A percentile compares a stretch with the other conserved stretches of the same genome.
phyloP scores from a whole-genome alignment of 2,329 filamentous ascomycete genomes.

The Colletotrichum sojae region DNA sequence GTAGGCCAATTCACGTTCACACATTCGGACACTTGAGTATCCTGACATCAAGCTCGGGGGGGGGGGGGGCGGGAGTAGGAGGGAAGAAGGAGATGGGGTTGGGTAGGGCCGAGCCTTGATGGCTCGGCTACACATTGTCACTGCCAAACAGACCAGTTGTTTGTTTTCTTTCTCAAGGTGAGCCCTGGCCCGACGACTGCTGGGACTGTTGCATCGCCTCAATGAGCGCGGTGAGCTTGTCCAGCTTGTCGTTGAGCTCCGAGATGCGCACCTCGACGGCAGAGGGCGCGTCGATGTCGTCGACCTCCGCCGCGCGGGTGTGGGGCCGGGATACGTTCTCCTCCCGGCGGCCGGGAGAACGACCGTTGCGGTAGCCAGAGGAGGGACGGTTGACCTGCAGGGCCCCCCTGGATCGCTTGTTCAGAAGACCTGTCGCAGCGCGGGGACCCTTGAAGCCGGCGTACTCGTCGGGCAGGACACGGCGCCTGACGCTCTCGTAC shows the following conservation, averaged over 20 bases:
- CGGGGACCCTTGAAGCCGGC: constrained; percentile 65
- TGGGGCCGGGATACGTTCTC: constrained; percentile 38
- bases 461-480: constrained; percentile 58
- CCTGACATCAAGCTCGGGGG: not conserved
- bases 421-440: constrained; percentile 44
- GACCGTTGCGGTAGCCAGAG: constrained; percentile 44
- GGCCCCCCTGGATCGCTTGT: constrained; percentile 42
- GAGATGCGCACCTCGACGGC: constrained; percentile 65
- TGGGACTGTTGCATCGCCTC: constrained; percentile 60
- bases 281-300: constrained; percentile 53
- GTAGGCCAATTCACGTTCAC: constrained; percentile 14
- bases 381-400: constrained; percentile 44
- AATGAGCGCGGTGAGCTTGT: constrained; percentile 68
- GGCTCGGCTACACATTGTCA: constrained; percentile 12
- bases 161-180: not conserved
- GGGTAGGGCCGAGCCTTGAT: constrained; percentile 8
- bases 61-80: not conserved
- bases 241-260: constrained; percentile 71
- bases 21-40: constrained; percentile 11
- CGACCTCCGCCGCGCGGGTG: constrained; percentile 47
- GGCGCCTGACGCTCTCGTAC: constrained; percentile 71
- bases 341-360: constrained; percentile 42
- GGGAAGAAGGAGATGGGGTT: not conserved
- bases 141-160: constrained; percentile 1
- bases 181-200: constrained; percentile 19